Percentiles rank a stretch among this genome's conserved stretches.
phyloP scores from a whole-genome alignment of 768 basidiomycete genomes.

The Ramaria rubella region DNA sequence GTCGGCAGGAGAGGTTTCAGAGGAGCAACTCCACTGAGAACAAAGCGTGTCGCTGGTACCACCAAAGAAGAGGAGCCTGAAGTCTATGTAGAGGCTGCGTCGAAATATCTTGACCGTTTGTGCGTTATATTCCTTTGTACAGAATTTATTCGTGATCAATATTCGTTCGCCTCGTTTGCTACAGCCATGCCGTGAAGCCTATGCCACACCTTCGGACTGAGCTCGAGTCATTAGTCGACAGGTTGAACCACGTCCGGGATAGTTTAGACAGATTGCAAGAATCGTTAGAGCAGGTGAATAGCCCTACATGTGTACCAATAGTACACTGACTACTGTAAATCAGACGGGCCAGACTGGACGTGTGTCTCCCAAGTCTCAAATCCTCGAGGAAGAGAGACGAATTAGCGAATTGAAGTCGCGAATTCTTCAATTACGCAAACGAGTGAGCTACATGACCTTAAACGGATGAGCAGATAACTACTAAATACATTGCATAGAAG shows the following conservation, averaged over 20 bases:
- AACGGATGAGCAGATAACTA: neutral
- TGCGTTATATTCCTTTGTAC: constrained; percentile 31
- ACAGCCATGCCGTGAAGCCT: constrained; percentile 39
- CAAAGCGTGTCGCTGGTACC: constrained; percentile 38
- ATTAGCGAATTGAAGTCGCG: constrained; percentile 38
- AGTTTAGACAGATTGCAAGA: constrained; percentile 32
- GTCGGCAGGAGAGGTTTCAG: constrained; percentile 60
- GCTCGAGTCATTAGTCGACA: constrained; percentile 31
- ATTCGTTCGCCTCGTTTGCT: constrained; percentile 30
- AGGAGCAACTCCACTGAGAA: constrained; percentile 63
- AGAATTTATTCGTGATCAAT: neutral
- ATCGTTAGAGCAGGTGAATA: constrained; percentile 34
- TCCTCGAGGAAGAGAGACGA: constrained; percentile 35
- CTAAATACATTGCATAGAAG: neutral
- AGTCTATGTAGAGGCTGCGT: constrained; percentile 66
- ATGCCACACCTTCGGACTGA: constrained; percentile 46
- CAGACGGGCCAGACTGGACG: constrained; percentile 14
- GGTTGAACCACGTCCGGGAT: constrained; percentile 31
- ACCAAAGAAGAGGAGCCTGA: constrained; percentile 57
- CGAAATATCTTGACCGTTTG: constrained; percentile 76
- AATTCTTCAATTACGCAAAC: constrained; percentile 35
- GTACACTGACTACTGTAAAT: neutral
- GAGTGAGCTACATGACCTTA: constrained; percentile 21
- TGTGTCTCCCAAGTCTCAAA: constrained; percentile 23
- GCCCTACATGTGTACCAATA: too few species aligned